These are phyloP conservation scores for Mycocentrospora acerina DNA, from an alignment of 2,329 filamentous ascomycete species.

Conservation along the genomic window DNA sequence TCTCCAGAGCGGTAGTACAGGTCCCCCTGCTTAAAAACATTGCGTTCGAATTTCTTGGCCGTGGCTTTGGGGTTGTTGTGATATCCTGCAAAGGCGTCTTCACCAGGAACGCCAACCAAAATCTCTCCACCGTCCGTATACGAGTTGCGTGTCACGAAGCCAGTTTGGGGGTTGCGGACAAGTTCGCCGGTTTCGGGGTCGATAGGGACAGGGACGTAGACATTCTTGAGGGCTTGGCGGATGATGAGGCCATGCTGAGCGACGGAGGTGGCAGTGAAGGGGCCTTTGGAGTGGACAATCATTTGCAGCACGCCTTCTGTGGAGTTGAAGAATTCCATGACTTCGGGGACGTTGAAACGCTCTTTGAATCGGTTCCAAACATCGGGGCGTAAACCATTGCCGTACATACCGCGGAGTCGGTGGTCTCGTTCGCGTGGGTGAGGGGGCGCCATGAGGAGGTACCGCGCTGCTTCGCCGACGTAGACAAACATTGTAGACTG, in stretches of 20 bases:
- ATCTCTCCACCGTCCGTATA: conserved; percentile 73
- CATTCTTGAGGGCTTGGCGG: conserved; percentile 54
- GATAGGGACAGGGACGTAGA: conserved; percentile 65
- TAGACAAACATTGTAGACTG: conserved; percentile 71
- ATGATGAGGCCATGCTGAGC: conserved; percentile 68
- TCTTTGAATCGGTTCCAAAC: conserved; percentile 66
- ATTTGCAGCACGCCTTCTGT: conserved; percentile 69
- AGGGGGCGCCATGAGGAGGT: conserved; percentile 67
- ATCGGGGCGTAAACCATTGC: conserved; percentile 68
- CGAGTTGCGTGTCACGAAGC: conserved; percentile 62
- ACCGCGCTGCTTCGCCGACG: conserved; percentile 74
- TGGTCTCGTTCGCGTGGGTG: conserved; percentile 61
- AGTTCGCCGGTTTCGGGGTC: conserved; percentile 69
- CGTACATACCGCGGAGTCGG: conserved; percentile 60
- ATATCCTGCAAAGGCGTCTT: conserved; percentile 60
- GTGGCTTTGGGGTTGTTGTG: conserved; percentile 67
- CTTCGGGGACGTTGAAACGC: conserved; percentile 61
- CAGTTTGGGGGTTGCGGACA: conserved; percentile 63
- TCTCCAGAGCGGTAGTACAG: conserved; percentile 50
- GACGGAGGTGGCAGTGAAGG: conserved; percentile 60
- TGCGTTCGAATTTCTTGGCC: conserved; percentile 51
- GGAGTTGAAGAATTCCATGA: conserved; percentile 75
- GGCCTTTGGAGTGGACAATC: conserved; percentile 54
- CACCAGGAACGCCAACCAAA: conserved; percentile 60
- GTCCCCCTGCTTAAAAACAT: conserved; percentile 49